Evolutionary conservation across 495 filamentous ascomycete genomes (phyloP).

Genomic region (Rusavskia elegans): DNA sequence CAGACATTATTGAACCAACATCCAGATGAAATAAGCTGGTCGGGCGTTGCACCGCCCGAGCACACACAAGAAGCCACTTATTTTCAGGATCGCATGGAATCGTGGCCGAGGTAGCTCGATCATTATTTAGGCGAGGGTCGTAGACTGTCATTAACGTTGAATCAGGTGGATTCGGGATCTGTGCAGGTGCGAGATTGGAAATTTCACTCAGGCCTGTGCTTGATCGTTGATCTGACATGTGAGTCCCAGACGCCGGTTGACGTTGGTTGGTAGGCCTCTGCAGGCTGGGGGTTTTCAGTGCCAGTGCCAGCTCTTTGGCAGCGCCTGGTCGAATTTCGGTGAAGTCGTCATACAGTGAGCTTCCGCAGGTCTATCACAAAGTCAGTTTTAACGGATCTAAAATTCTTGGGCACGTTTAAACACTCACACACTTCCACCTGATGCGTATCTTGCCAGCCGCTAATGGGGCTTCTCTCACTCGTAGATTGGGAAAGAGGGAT

Average conservation of each 20-base stretch:
- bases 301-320: constrained; percentile 17
- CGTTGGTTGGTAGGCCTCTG: neutral
- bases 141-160: too few species aligned
- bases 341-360: constrained; percentile 22
- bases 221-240: neutral
- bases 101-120: neutral
- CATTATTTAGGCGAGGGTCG: neutral
- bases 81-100: neutral
- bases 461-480: neutral
- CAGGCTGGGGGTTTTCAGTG: constrained; percentile 10
- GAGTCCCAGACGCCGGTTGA: neutral
- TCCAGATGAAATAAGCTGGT: constrained; percentile 5
- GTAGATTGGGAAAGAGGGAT: too few species aligned
- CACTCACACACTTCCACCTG: constrained; percentile 20
- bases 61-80: constrained; percentile 8
- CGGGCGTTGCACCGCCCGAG: neutral
- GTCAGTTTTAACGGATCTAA: neutral
- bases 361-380: constrained; percentile 15
- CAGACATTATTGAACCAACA: constrained; percentile 2
- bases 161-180: neutral
- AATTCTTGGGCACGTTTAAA: neutral
- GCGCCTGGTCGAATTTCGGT: constrained; percentile 19
- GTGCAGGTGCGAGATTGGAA: neutral
- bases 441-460: constrained; percentile 9
- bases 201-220: neutral